Evolutionary conservation across 164 flowering plant genomes (phyloP).

Genomic region (Magnolia changhungtana): DNA sequence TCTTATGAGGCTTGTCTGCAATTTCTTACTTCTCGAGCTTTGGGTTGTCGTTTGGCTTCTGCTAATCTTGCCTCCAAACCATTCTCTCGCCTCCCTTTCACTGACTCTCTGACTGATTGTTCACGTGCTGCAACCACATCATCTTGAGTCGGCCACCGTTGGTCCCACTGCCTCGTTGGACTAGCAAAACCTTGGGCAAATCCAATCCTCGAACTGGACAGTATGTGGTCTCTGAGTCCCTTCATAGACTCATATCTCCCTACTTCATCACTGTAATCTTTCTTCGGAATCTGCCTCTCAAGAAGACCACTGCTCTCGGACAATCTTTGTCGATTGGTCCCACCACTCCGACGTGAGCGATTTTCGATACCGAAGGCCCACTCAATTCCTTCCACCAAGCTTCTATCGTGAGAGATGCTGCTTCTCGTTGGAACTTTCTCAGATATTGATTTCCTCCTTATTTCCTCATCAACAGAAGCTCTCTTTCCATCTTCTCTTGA

Average conservation of each 20-base stretch:
- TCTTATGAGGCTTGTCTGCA: not conserved
- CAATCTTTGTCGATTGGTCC: conserved; percentile 14
- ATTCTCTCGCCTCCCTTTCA: conserved; percentile 16
- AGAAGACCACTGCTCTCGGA: conserved; percentile 5
- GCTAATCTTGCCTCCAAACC: conserved; percentile 25
- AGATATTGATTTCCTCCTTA: conserved; percentile 50
- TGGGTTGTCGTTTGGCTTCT: conserved; percentile 23
- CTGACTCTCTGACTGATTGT: conserved; percentile 27
- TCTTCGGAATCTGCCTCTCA: not conserved
- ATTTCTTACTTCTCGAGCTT: conserved; percentile 33
- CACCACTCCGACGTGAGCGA: conserved; percentile 25
- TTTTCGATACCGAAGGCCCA: conserved; percentile 41
- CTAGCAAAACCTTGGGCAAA: conserved; percentile 36
- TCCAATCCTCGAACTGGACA: conserved; percentile 45
- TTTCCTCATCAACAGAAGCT: conserved; percentile 33
- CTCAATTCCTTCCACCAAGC: conserved; percentile 60
- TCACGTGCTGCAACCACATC: conserved; percentile 26
- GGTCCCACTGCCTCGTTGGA: conserved; percentile 47
- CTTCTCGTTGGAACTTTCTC: conserved; percentile 39
- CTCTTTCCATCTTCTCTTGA: conserved; percentile 30
- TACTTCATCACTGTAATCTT: conserved; percentile 23
- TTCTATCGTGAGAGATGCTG: conserved; percentile 49
- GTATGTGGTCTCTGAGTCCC: conserved; percentile 49
- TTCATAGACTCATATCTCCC: conserved; percentile 46
- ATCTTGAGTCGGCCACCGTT: conserved; percentile 44